Conservation (phyloP, 306 rosid genomes). For the Trifolium subterraneum region DNA sequence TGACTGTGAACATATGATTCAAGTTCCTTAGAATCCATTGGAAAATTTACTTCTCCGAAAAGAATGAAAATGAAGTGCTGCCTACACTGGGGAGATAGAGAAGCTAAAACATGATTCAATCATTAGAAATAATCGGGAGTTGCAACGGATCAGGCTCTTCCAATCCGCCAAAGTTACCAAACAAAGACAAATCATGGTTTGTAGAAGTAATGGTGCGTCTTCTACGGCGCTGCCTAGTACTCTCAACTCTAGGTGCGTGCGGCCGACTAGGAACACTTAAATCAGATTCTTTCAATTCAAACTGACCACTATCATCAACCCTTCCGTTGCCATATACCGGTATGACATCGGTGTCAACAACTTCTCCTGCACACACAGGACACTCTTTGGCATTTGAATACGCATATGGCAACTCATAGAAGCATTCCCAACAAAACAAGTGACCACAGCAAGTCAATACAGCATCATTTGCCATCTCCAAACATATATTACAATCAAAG, state of each 20-base stretch:
- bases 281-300: constrained; percentile 42
- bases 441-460: constrained; percentile 89
- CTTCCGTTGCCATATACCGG: constrained; percentile 70
- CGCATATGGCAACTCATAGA: constrained; percentile 56
- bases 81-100: background rate
- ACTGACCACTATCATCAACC: constrained; percentile 25
- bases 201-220: constrained; percentile 43
- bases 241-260: constrained; percentile 60
- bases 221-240: constrained; percentile 56
- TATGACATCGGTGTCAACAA: constrained; percentile 52
- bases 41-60: constrained; percentile 21
- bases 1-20: constrained; percentile 40
- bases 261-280: constrained; percentile 67
- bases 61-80: constrained; percentile 44
- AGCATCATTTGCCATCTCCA: constrained; percentile 65
- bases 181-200: constrained; percentile 50
- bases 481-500: constrained; percentile 71
- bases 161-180: constrained; percentile 48
- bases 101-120: constrained; percentile 44
- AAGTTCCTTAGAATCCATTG: background rate
- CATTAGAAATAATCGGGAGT: constrained; percentile 24
- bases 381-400: constrained; percentile 67
- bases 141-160: constrained; percentile 43
- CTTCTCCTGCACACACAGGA: constrained; percentile 75
- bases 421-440: constrained; percentile 91